phyloP scores from a whole-genome alignment of 768 basidiomycete species.

The Suillus clintonianus region DNA sequence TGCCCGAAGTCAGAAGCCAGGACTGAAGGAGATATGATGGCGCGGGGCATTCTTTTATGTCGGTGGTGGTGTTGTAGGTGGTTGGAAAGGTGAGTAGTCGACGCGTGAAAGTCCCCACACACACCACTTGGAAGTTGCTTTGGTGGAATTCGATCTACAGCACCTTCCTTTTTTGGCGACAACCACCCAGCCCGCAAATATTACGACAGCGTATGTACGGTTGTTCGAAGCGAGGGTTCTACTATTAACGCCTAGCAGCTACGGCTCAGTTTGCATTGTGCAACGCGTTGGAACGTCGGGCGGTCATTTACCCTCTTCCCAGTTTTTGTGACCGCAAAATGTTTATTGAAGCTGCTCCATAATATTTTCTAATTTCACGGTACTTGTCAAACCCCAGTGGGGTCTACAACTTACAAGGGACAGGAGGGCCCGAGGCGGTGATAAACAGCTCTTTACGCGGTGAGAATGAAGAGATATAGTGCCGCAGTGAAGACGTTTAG shows the following conservation, averaged over 20 bases:
- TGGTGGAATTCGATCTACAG: slow-evolving; percentile 19
- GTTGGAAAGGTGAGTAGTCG: not conserved
- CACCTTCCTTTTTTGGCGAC: slow-evolving; percentile 25
- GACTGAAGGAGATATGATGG: slow-evolving; percentile 96
- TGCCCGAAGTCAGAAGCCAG: slow-evolving; percentile 97
- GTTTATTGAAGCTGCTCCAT: not conserved
- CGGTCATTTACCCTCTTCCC: not conserved
- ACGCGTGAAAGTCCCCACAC: slow-evolving; percentile 5
- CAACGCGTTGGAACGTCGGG: not conserved
- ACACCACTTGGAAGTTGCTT: slow-evolving; percentile 6
- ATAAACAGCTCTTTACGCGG: not conserved
- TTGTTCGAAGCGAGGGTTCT: not conserved
- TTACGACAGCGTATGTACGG: too few species aligned
- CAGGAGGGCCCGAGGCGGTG: not conserved
- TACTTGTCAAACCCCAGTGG: not conserved
- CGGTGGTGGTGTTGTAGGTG: slow-evolving; percentile 7
- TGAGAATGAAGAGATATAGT: not conserved
- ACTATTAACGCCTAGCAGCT: not conserved
- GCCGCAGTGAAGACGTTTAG: not conserved
- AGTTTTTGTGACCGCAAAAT: too few species aligned
- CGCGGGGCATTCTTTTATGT: slow-evolving; percentile 62
- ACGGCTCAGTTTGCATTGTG: too few species aligned
- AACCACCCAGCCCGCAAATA: not conserved
- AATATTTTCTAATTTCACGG: not conserved
- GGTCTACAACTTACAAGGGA: not conserved